A percentile compares a stretch with the other conserved stretches of the same genome.
phyloP scores from a whole-genome alignment of 345 rosid species.

The Barbarea vulgaris region DNA sequence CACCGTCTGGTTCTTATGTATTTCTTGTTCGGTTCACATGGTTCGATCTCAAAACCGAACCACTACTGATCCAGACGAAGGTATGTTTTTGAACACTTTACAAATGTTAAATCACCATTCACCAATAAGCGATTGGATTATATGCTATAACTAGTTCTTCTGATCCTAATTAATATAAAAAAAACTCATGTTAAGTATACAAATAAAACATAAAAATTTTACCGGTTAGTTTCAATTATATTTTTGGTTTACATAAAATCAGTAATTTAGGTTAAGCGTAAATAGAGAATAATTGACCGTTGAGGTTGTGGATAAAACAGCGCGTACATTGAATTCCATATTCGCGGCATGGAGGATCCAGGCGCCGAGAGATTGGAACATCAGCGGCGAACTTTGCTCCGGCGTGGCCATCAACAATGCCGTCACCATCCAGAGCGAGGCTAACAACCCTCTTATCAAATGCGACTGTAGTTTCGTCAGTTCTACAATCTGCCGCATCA shows the following conservation, averaged over 20 bases:
- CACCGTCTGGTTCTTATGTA: slow-evolving; percentile 22
- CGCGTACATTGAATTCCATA: slow-evolving; percentile 32
- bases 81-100: not conserved
- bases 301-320: slow-evolving; percentile 20
- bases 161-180: not conserved
- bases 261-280: too few relatives aligned
- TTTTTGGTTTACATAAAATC: not conserved
- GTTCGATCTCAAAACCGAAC: slow-evolving; percentile 36
- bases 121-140: not conserved
- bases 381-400: slow-evolving; percentile 58
- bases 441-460: slow-evolving; percentile 55
- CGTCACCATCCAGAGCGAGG: not conserved
- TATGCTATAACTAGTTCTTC: not conserved
- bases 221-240: slow-evolving; percentile 7
- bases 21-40: not conserved
- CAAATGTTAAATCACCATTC: not conserved
- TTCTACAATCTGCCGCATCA: slow-evolving; percentile 45
- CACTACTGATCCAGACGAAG: slow-evolving; percentile 37
- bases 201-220: not conserved
- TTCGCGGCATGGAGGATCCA: slow-evolving; percentile 28
- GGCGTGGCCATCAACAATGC: slow-evolving; percentile 45
- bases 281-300: not conserved
- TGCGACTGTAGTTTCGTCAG: slow-evolving; percentile 51
- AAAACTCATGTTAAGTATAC: not conserved
- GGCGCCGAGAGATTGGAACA: slow-evolving; percentile 47